These are phyloP conservation scores for Ammopiptanthus mongolicus DNA, from an alignment of 306 rosid genomes.

Conservation along the genomic window DNA sequence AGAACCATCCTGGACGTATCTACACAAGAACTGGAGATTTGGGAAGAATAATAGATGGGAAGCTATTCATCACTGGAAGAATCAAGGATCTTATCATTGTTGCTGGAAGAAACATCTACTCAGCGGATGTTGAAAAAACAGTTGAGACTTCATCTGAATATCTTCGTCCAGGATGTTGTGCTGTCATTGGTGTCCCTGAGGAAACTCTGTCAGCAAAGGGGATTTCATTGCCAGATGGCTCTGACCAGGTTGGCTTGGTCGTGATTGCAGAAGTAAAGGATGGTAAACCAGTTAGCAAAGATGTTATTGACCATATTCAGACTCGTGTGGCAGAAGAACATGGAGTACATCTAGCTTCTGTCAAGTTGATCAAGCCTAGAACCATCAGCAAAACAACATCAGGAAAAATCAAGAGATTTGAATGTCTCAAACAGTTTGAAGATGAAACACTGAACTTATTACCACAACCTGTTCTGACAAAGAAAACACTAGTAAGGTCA, in stretches of 20 bases:
- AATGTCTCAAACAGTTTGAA: conserved; percentile 79
- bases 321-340: conserved; percentile 83
- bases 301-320: conserved; percentile 60
- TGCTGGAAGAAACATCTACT: conserved; percentile 88
- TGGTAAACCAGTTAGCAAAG: conserved; percentile 62
- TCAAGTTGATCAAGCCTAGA: conserved; percentile 82
- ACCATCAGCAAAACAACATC: conserved; percentile 94
- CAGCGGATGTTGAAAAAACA: conserved; percentile 92
- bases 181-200: conserved; percentile 80
- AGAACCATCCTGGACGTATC: conserved; percentile 41
- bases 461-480: conserved; percentile 51
- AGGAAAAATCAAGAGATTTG: conserved; percentile 91
- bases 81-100: conserved; percentile 96
- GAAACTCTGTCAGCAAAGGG: conserved; percentile 68
- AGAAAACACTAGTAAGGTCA: conserved; percentile 44
- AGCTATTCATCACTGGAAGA: conserved; percentile 89
- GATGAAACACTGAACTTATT: conserved; percentile 63
- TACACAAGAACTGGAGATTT: conserved; percentile 90
- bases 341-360: conserved; percentile 69
- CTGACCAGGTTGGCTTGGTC: conserved; percentile 89
- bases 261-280: conserved; percentile 88
- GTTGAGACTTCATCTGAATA: conserved; percentile 78
- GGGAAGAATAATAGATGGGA: conserved; percentile 65
- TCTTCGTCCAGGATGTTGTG: conserved; percentile 91
- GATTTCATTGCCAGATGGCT: conserved; percentile 61